Evolutionary conservation across 2,329 filamentous ascomycete genomes (phyloP), one percentile per base, ranked within the genome.

Genomic region (Ampelomyces quisqualis): DNA sequence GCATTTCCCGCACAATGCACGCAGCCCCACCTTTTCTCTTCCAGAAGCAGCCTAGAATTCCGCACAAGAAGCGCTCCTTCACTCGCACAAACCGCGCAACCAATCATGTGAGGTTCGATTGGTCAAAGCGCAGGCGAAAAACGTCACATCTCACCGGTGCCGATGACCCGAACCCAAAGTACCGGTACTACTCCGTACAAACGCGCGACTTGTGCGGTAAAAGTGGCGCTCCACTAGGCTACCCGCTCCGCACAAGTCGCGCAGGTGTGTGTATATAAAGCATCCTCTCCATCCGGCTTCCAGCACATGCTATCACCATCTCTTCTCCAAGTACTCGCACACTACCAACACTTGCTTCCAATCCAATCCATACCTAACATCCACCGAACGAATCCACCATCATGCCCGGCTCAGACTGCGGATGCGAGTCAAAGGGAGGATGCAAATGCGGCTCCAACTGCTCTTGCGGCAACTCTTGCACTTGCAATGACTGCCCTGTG

Each of bases 181-280:
- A n/a, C 18, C 18, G n/a, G 23, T 13, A 5, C 24, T 10, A 34
- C 19, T 14, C 32, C 23, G 11, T 20, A 15, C n/a, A 27, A 27
- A 6, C 22, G 22, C 19, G 34, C 28, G 30, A 36, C 35, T 31
- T 21, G 22, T 36, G 23, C 19, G 36, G 9, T n/a, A n/a, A n/a
- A n/a, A n/a, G n/a, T n/a, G n/a, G n/a, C n/a, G 21, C 21, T 23
- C 10, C 10, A 7, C 21, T 13, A 15, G 14, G 28, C 28, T 19
- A 19, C 14, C 10, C 11, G 6, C 7, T 22, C 41, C 49, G 49
- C 49, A 51, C 49, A 57, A 55, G 46, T 50, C 45, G 54, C 54
- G 51, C 51, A 57, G 35, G 22, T 5, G 23, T 45, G 26, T 45
- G 50, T 57, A 55, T 50, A 48, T n/a, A n/a, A n/a, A n/a, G n/a